Evolutionary conservation across 129 eudicot species (phyloP).

Genomic region (Chrysanthemum seticuspe): DNA sequence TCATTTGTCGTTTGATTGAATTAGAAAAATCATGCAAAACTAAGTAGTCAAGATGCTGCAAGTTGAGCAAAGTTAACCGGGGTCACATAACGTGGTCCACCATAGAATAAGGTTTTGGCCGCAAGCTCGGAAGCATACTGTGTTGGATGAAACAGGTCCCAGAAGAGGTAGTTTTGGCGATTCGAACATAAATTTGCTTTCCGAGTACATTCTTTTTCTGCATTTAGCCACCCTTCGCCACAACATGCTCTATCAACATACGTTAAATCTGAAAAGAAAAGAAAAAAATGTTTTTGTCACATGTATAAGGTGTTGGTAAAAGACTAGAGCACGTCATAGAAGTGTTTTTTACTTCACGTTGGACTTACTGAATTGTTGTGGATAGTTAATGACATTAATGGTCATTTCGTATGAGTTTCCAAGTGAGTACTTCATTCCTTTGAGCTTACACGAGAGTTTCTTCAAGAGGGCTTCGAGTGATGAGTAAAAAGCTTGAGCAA

Average conservation of each 20-base stretch:
- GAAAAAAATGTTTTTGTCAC: background rate
- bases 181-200: conserved; percentile 47
- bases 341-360: background rate
- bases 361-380: conserved; percentile 46
- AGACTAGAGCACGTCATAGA: background rate
- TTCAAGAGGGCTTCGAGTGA: conserved; percentile 39
- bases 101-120: conserved; percentile 45
- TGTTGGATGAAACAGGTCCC: conserved; percentile 81
- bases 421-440: conserved; percentile 54
- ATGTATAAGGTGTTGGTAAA: background rate
- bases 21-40: background rate
- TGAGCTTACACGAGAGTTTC: conserved; percentile 41
- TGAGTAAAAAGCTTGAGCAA: conserved; percentile 46
- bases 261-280: conserved; percentile 40
- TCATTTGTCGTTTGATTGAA: conserved; percentile 1
- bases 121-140: conserved; percentile 48
- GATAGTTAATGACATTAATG: conserved; percentile 45
- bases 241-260: conserved; percentile 61
- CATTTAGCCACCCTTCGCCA: conserved; percentile 56
- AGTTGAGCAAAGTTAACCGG: conserved; percentile 65
- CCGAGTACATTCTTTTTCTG: conserved; percentile 42
- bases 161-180: conserved; percentile 50
- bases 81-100: conserved; percentile 43
- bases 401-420: conserved; percentile 67
- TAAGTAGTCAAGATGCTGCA: conserved; percentile 27